Evolutionary conservation across 2,329 filamentous ascomycete species (phyloP).

Genomic region (Orbilia ellipsospora): DNA sequence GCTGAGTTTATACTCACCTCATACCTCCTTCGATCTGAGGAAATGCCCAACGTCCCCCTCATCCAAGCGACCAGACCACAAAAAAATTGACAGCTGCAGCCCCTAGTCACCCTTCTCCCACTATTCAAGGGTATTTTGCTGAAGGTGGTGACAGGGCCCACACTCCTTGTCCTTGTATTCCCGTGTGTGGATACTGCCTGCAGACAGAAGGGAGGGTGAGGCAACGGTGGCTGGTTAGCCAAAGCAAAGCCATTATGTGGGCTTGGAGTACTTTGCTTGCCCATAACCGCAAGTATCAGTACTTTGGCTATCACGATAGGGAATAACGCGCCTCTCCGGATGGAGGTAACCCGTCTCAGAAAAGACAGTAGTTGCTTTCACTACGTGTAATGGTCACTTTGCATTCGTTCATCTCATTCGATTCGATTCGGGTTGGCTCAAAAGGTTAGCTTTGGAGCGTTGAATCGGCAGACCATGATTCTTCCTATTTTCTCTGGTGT

Average conservation of each 20-base stretch:
- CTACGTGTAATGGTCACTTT: constrained; percentile 21
- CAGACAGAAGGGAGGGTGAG: constrained; percentile 55
- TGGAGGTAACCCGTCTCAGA: constrained; percentile 44
- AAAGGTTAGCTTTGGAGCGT: too few species aligned
- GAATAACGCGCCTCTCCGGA: constrained; percentile 33
- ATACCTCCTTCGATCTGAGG: constrained; percentile 41
- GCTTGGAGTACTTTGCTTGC: not conserved
- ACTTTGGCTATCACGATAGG: constrained; percentile 27
- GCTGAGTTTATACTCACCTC: constrained; percentile 30
- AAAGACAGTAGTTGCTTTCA: constrained; percentile 30
- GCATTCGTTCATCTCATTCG: constrained; percentile 3
- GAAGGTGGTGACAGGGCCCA: constrained; percentile 51
- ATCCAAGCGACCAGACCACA: constrained; percentile 42
- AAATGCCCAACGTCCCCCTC: constrained; percentile 38
- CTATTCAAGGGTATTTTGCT: constrained; percentile 53
- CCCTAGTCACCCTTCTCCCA: constrained; percentile 48
- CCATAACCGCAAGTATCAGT: constrained; percentile 22
- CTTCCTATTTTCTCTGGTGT: constrained; percentile 19
- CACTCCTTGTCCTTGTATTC: constrained; percentile 51
- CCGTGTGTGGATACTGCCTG: constrained; percentile 49
- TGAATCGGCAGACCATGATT: not conserved
- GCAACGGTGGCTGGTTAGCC: constrained; percentile 55
- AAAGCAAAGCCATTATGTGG: not conserved
- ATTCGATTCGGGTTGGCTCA: too few species aligned
- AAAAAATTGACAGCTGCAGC: constrained; percentile 55